Evolutionary conservation across 257 asterid species (phyloP), one percentile per base, ranked within the genome.

Genomic region (Henckelia pumila): DNA sequence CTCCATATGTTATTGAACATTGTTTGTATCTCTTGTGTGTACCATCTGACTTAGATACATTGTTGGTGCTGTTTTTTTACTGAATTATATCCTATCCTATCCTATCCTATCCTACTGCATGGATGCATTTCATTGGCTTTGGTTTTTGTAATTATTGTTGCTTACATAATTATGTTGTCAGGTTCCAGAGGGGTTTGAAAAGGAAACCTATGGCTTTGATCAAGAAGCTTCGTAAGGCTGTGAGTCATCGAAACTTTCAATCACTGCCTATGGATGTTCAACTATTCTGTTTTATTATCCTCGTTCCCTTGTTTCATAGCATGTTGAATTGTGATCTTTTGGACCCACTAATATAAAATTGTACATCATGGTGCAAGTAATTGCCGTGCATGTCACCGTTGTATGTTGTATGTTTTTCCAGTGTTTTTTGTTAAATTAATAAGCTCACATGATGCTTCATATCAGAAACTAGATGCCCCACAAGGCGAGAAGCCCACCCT

Each of bases 171-270:
- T 35, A 35, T 35, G 44, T 8, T 35, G 14, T 35, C 75, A 88
- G 96, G 89, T 86, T 88, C 63, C 80, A 77, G 76, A 88, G 91
- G 53, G 97, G 97, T 33, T 74, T 88, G 85, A 88, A 80, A 86
- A 86, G 96, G 85, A 88, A 88, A 82, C 94, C 94, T 2, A 71
- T 88, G 91, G 96, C 94, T 47, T 37, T 88, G 81, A 84, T 88
- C 80, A 88, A 86, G 88, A 88, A 88, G 80, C 69, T 86, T 47
- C 67, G 96, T 74, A 78, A 75, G 71, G 86, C 83, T 0, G 86
- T 81, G 64, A 75, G 96, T 70, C 0, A 9, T 44, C 56, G 25
- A 7, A 16, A 11, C 22, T 62, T 29, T 11, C 14, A 2, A 56
- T 29, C 55, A 17, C 23, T 40, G 16, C 57, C 33, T 50, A 56